Evolutionary conservation across 768 basidiomycete genomes (phyloP), one percentile per base, ranked within the genome.

Genomic region (Suillus cothurnatus): DNA sequence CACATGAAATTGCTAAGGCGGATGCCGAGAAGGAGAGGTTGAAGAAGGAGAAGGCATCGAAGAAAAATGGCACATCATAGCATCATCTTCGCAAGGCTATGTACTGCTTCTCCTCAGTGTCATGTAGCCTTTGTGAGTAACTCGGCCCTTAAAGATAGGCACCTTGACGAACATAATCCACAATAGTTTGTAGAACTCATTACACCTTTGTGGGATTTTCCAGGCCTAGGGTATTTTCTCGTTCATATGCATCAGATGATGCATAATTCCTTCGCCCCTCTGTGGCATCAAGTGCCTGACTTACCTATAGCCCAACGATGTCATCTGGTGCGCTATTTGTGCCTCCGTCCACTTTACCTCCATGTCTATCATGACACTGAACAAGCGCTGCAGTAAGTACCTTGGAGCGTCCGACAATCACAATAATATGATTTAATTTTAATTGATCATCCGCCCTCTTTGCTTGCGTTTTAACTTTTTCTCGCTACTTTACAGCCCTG

Each of bases 1-100:
- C 92, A 3, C 93, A 96, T 78, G 87, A 94, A 74, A 73, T 89
- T 50, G 95, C 93, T 23, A 91, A 92, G 73, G 84, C 77, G 59
- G 90, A 93, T 63, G 87, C 77, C 21, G 80, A 78, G 66, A 81
- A 81, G 72, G 82, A 82, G 62, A 75, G 82, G n/a, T 81, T 75
- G 45, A 88, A 89, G 80, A 86, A 87, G 68, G 85, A 85, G 67
- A 84, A 78, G 68, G 67, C 59, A 21, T 61, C 68, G 49, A 81
- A 76, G 70, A 81, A 82, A 73, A 77, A 71, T 55, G 71, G 67
- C 34, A 70, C 64, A 53, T 71, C 74, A 69, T 79, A 67, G 67
- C 65, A 64, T 32, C 31, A 53, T 53, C 19, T 19, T 53, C 8
- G 31, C 15, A 17, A 53, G 52, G 36, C 38, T 39, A 38, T 26